Evolutionary conservation across 169 alveolate genomes (phyloP).

Genomic region (Plasmodium ovale): DNA sequence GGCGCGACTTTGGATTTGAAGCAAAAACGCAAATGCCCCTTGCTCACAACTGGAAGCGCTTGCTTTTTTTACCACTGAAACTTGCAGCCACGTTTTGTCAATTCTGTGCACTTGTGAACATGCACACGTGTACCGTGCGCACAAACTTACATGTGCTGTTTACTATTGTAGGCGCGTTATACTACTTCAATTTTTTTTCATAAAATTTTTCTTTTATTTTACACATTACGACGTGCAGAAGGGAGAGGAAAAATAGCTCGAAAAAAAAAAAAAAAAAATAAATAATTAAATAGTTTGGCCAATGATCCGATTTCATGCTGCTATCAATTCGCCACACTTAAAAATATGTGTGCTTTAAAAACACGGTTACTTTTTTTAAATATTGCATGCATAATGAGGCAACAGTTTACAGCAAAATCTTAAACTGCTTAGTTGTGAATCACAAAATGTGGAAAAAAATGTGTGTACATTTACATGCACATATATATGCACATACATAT

Average conservation of each 20-base stretch:
- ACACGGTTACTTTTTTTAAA: conserved; percentile 3
- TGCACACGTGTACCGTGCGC: too few species aligned
- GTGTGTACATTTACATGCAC: not conserved
- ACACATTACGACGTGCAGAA: not conserved
- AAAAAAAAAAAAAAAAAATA: too few species aligned
- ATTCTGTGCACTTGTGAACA: too few species aligned
- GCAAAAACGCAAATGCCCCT: too few species aligned
- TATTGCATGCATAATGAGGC: not conserved
- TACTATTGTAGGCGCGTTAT: not conserved
- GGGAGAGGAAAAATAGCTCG: not conserved
- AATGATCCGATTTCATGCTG: not conserved
- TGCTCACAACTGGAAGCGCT: too few species aligned
- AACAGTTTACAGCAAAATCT: not conserved
- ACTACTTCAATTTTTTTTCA: too few species aligned
- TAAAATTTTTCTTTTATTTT: not conserved
- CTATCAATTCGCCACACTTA: not conserved
- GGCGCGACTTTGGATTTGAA: too few species aligned
- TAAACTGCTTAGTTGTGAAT: not conserved
- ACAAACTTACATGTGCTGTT: too few species aligned
- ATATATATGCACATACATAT: too few species aligned
- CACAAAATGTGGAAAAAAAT: not conserved
- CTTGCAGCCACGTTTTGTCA: too few species aligned
- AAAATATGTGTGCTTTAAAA: not conserved
- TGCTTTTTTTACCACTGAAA: too few species aligned
- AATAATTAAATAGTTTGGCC: not conserved